Conservation (phyloP, 2,329 filamentous ascomycete species). For the Moelleriella libera region DNA sequence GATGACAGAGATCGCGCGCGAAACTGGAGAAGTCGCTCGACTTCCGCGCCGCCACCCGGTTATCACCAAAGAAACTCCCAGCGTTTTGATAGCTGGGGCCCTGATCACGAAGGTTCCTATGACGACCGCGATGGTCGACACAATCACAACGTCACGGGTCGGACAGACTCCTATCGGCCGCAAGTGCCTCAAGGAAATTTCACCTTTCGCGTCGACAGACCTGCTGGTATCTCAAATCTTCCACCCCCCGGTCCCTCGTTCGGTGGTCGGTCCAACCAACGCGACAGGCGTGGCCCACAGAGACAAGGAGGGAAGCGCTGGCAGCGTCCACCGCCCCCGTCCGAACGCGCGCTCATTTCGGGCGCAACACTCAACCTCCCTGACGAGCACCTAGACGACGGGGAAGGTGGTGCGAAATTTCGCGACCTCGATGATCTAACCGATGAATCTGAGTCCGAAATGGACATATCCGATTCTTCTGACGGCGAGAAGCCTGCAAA, state of each 20-base stretch:
- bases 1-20: constrained; percentile 4
- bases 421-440: constrained; percentile 42
- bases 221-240: constrained; percentile 29
- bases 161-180: constrained; percentile 15
- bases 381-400: constrained; percentile 32
- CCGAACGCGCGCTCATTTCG: constrained; percentile 35
- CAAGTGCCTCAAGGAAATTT: constrained; percentile 33
- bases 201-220: constrained; percentile 39
- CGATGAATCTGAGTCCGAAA: constrained; percentile 48
- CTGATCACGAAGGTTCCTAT: constrained; percentile 9
- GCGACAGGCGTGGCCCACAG: constrained; percentile 13
- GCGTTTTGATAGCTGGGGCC: constrained; percentile 16
- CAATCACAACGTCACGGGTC: constrained; percentile 8
- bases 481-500: constrained; percentile 24
- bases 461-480: constrained; percentile 39
- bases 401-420: constrained; percentile 33
- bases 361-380: constrained; percentile 24
- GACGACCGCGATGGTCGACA: constrained; percentile 9
- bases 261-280: constrained; percentile 6
- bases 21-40: constrained; percentile 2
- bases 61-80: constrained; percentile 7
- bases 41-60: constrained; percentile 4
- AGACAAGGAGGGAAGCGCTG: constrained; percentile 15
- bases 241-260: constrained; percentile 6
- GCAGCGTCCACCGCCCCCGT: constrained; percentile 24